Conservation (phyloP, 352 stramenopile genomes). For the Pythium insidiosum region DNA sequence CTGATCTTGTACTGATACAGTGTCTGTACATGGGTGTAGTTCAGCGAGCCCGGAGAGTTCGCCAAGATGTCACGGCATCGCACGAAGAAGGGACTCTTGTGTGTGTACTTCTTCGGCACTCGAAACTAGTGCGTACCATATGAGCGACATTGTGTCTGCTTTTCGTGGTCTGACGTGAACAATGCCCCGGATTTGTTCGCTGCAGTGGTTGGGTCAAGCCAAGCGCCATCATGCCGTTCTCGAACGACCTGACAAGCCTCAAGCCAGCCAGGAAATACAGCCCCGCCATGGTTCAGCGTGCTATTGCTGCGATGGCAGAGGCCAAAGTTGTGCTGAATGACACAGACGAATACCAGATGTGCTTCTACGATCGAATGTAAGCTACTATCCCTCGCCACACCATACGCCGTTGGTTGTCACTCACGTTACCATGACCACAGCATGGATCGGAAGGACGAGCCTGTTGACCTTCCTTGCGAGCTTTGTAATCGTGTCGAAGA, state of each 20-base stretch:
- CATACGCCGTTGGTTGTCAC: too few species aligned
- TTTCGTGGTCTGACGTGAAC: too few species aligned
- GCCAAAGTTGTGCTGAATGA: slow-evolving; percentile 57
- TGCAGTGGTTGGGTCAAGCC: slow-evolving; percentile 71
- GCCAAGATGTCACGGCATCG: slow-evolving; percentile 73
- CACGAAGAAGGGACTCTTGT: slow-evolving; percentile 65
- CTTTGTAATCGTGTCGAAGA: slow-evolving; percentile 76
- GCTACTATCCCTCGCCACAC: too few species aligned
- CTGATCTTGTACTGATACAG: slow-evolving; percentile 2
- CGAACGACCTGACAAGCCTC: slow-evolving; percentile 45
- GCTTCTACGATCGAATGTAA: slow-evolving; percentile 81
- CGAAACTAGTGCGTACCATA: slow-evolving; percentile 70
- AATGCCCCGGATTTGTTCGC: too few species aligned
- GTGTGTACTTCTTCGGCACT: slow-evolving; percentile 83
- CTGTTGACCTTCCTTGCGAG: slow-evolving; percentile 75
- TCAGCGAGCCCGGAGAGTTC: slow-evolving; percentile 76
- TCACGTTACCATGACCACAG: too few species aligned
- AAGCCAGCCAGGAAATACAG: slow-evolving; percentile 72
- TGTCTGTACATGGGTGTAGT: too few species aligned
- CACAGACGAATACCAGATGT: slow-evolving; percentile 36
- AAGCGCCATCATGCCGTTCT: slow-evolving; percentile 61
- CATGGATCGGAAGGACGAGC: slow-evolving; percentile 57
- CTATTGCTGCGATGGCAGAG: slow-evolving; percentile 50
- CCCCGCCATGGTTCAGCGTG: slow-evolving; percentile 41
- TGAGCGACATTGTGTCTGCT: neutral